Evolutionary conservation across 2,329 filamentous ascomycete genomes (phyloP), one percentile per base, ranked within the genome.

Genomic region (Alternaria incomplexa): DNA sequence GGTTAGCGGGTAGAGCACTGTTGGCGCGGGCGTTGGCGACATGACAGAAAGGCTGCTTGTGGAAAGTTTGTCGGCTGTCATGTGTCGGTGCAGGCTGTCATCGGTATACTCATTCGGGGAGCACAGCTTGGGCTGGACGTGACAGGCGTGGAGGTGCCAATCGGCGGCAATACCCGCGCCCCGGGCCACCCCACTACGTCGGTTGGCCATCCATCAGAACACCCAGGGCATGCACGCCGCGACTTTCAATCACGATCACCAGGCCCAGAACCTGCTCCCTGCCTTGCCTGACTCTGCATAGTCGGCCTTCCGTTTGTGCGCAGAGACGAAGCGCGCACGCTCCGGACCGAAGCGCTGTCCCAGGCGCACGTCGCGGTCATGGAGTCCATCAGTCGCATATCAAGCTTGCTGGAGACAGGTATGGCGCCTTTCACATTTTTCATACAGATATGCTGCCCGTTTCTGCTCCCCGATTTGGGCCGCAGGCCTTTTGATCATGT

Each of bases 321-420:
- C 45, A 59, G 52, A 53, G 46, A 55, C 40, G 47, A 64, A 47
- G 56, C 32, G 63, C 57, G 60, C 53, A 40, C 64, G 52, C 63
- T 45, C 64, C 66, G 64, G 66, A 64, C 65, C 61, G 62, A 67
- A 54, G 63, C 61, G 63, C 64, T 63, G 44, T 51, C 48, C 51
- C 63, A 40, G 62, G 65, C 63, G 56, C 58, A 62, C 61, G 52
- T 48, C 48, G 66, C 63, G 36, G 70, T 68, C 62, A 99, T 99
- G 96, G 96, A 99, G 87, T 97, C 95, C 22, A 93, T 98, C 78
- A 93, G 95, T 68, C 89, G 92, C 76, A 96, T 99, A 81, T 97
- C 94, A 72, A 93, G 89, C 79, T 88, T 98, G 83, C 90, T 99
- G 81, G 96, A 98, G 85, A 96, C 92, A 82, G 93, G 95, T 97